These are phyloP conservation scores for Astrocystis sublimbata DNA, from an alignment of 495 filamentous ascomycete genomes.

Conservation along the genomic window DNA sequence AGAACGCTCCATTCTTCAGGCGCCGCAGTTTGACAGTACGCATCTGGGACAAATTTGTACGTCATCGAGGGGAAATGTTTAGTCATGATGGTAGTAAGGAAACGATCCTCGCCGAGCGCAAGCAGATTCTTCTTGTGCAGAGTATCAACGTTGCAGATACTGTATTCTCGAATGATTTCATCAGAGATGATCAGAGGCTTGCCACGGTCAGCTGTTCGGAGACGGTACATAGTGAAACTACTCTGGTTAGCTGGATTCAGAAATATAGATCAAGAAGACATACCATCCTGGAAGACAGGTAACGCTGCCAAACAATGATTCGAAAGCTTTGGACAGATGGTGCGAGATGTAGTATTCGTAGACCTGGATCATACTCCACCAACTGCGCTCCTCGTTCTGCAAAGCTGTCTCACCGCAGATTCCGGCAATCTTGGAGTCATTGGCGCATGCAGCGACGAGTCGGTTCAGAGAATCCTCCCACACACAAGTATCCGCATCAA, in stretches of 20 bases:
- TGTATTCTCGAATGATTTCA: constrained; percentile 82
- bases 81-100: constrained; percentile 94
- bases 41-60: constrained; percentile 93
- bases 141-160: constrained; percentile 84
- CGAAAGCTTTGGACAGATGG: constrained; percentile 90
- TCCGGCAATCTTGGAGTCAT: constrained; percentile 93
- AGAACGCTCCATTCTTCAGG: constrained; percentile 92
- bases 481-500: constrained; percentile 96
- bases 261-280: constrained; percentile 36
- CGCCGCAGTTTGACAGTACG: constrained; percentile 87
- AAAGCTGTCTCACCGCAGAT: constrained; percentile 97
- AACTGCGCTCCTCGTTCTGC: constrained; percentile 89
- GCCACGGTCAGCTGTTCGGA: constrained; percentile 88
- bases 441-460: constrained; percentile 87
- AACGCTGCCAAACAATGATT: constrained; percentile 92
- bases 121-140: constrained; percentile 98
- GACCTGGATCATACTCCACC: constrained; percentile 99
- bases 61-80: constrained; percentile 95
- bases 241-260: constrained; percentile 34
- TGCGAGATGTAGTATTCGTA: constrained; percentile 99
- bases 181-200: constrained; percentile 90
- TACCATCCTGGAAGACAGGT: constrained; percentile 99
- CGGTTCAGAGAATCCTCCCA: constrained; percentile 89
- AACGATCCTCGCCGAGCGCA: constrained; percentile 95
- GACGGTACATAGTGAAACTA: constrained; percentile 98